Base-by-base conservation (phyloP, 441 rosid genomes). In the Viola pubescens region DNA sequence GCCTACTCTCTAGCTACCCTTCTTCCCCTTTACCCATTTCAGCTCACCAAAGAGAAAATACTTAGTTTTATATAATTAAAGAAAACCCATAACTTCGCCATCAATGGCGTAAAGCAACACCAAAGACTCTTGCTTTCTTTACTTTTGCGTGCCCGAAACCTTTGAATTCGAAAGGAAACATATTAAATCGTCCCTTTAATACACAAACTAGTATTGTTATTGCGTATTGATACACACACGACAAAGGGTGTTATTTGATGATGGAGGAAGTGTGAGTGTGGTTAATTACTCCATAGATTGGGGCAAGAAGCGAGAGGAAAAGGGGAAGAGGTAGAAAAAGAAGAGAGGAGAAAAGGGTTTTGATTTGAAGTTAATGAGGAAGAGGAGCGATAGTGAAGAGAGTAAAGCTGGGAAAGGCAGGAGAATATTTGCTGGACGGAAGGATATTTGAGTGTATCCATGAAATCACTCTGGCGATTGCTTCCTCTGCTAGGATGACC, bases 321-420 rank as follows among this genome's bases (percentile, higher is more conserved):
- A 16, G 19, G 19, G 19, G 19, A 16, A 16, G 19, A 16, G 19
- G 19, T 16, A 16, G 19, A 16, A 16, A 16, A 16, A 16, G 19
- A 16, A 16, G 19, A 16, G 19, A 16, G 19, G 19, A 16, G 19
- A 16, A 16, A 16, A 16, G 19, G 39, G 59, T 45, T 44, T 43
- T 53, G 43, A 14, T 14, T 11, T 10, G 38, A 37, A 64, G 53
- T 16, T 16, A 16, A 16, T 16, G 19, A 16, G 19, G 19, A 16
- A 54, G 71, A 75, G 52, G 67, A 62, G 47, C 48, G 52, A 42
- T 11, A 47, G 38, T 48, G 60, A 52, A 65, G 61, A 50, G 43
- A 60, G 87, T 65, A 75, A 91, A 81, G 74, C 98, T 91, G 98
- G 98, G 98, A 76, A 91, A 91, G 79, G 70, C 83, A 73, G 84